Conservation (phyloP, 805 yeast genomes). For the Myxozyma neglecta region DNA sequence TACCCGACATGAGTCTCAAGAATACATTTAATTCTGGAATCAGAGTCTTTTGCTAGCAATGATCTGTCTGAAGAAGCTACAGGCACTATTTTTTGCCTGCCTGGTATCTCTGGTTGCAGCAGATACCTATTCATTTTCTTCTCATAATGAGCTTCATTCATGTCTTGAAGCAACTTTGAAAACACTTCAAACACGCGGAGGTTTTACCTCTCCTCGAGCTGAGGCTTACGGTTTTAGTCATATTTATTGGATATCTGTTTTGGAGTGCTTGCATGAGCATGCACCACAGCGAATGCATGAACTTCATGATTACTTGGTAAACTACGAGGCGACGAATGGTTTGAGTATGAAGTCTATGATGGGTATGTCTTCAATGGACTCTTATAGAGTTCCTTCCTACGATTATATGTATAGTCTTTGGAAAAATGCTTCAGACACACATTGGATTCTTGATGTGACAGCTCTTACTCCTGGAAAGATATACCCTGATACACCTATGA, state of each 20-base stretch:
- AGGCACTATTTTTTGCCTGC: not conserved
- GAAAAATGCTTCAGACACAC: not conserved
- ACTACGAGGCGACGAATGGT: no score
- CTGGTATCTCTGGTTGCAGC: not conserved
- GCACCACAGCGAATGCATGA: not conserved
- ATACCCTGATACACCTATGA: slow-evolving; percentile 44
- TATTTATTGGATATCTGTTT: not conserved
- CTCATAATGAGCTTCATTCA: not conserved
- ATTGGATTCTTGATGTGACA: not conserved
- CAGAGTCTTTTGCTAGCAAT: no score
- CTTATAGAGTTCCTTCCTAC: not conserved
- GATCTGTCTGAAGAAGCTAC: not conserved
- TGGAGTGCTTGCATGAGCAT: not conserved
- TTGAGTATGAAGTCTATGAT: no score
- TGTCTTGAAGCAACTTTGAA: not conserved
- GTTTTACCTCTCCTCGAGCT: not conserved
- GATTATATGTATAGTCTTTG: not conserved
- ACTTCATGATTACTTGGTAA: no score
- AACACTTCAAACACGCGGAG: not conserved
- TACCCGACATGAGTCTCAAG: no score
- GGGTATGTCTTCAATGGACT: no score
- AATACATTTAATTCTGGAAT: no score
- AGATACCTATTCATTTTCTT: not conserved
- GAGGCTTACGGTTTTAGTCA: not conserved
- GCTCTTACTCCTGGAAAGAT: not conserved